Conservation (phyloP, 2,329 filamentous ascomycete species). For the Exserohilum turcica region DNA sequence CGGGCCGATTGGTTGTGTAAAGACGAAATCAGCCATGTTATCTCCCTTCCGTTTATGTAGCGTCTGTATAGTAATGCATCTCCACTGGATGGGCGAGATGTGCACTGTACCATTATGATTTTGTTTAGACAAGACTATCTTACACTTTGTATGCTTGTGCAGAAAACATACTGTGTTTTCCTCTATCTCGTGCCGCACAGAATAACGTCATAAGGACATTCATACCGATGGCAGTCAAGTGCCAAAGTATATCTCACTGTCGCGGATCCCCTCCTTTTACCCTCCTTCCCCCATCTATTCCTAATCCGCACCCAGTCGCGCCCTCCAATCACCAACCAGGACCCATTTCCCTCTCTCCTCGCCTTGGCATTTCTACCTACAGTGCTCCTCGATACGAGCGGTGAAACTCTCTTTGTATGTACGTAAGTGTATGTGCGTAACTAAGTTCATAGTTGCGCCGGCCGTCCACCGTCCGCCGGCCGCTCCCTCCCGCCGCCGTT, state of each 20-base stretch:
- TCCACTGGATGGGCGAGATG: constrained; percentile 11
- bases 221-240: neutral
- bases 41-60: constrained; percentile 9
- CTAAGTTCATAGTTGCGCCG: too few species aligned
- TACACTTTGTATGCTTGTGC: neutral
- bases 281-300: neutral
- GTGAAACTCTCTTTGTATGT: too few species aligned
- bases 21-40: neutral
- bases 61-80: constrained; percentile 35
- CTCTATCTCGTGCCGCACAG: neutral
- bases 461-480: too few species aligned
- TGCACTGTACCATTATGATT: neutral
- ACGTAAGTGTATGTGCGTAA: too few species aligned
- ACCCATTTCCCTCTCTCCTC: too few species aligned
- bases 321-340: too few species aligned
- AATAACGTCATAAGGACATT: too few species aligned
- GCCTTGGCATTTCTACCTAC: too few species aligned
- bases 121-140: neutral
- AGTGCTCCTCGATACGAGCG: too few species aligned
- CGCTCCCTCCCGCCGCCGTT: too few species aligned
- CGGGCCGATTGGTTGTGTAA: constrained; percentile 48
- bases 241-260: neutral
- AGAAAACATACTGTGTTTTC: neutral
- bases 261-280: neutral
- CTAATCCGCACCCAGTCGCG: neutral